These are phyloP conservation scores for Heliamphora exappendiculata DNA, from an alignment of 148 eudicot genomes.

Conservation along the genomic window DNA sequence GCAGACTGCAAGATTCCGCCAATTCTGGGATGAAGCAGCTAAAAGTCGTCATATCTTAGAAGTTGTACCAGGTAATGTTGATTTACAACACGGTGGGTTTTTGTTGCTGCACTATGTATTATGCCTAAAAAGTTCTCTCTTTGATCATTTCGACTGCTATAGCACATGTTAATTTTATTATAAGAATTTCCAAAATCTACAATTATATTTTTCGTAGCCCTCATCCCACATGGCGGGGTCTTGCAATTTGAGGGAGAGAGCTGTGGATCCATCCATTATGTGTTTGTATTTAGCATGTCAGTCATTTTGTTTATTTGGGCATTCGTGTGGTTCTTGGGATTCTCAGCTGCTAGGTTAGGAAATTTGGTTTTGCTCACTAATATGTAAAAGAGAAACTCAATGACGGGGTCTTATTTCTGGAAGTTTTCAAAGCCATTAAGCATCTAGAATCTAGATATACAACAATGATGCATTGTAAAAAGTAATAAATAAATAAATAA, in stretches of 20 bases:
- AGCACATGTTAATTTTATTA: background rate
- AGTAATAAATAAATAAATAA: background rate
- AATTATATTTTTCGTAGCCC: background rate
- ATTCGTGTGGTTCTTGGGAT: background rate
- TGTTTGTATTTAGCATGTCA: background rate
- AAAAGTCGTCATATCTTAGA: conserved; percentile 83
- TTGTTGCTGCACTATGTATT: background rate
- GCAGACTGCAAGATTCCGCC: conserved; percentile 92
- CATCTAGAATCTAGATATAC: background rate
- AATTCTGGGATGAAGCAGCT: conserved; percentile 99
- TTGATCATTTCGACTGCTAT: background rate
- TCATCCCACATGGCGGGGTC: background rate
- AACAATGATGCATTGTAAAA: background rate
- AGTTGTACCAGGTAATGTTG: conserved; percentile 67
- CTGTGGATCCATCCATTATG: background rate
- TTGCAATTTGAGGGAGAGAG: background rate
- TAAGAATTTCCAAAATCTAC: background rate
- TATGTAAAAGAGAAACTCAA: background rate
- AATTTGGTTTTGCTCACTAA: background rate
- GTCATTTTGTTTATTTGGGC: background rate
- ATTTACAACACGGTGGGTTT: background rate
- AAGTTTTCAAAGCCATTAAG: background rate
- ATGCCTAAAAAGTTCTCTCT: background rate
- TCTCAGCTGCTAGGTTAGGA: background rate
- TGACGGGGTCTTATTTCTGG: background rate